Evolutionary conservation across 768 basidiomycete genomes (phyloP).

Genomic region (Amanita subjunquillea): DNA sequence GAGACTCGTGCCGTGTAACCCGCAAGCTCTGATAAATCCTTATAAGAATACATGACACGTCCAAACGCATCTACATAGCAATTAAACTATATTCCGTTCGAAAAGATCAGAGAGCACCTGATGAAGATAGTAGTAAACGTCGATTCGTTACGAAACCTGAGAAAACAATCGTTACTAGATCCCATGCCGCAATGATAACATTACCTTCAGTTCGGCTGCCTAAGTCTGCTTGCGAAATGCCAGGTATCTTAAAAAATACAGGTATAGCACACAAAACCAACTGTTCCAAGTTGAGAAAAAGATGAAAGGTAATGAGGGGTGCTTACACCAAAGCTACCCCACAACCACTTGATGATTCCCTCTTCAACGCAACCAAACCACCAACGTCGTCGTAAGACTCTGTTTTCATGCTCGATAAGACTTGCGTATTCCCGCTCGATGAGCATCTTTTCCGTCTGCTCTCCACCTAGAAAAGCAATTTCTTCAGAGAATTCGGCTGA

Average conservation of each 20-base stretch:
- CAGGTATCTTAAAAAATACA: constrained; percentile 83
- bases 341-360: constrained; percentile 92
- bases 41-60: constrained; percentile 95
- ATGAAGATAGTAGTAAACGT: constrained; percentile 77
- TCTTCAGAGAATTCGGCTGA: constrained; percentile 85
- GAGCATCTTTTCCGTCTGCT: constrained; percentile 83
- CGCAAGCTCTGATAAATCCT: constrained; percentile 90
- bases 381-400: constrained; percentile 69
- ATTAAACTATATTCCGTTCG: neutral
- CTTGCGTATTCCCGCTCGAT: constrained; percentile 84
- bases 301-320: neutral
- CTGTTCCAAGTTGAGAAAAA: constrained; percentile 22
- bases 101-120: constrained; percentile 31
- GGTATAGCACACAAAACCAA: constrained; percentile 87
- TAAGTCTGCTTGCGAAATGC: constrained; percentile 54
- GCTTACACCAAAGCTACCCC: constrained; percentile 89
- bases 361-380: constrained; percentile 92
- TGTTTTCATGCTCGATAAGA: constrained; percentile 77
- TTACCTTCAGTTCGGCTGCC: constrained; percentile 85
- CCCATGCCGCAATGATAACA: constrained; percentile 2
- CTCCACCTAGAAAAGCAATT: constrained; percentile 80
- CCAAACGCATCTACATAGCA: constrained; percentile 75
- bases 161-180: neutral
- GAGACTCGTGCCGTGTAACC: constrained; percentile 93
- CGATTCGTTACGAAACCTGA: constrained; percentile 95